phyloP scores from a whole-genome alignment of 1,139 yeast genomes.

The Scheffersomyces parashehatae region DNA sequence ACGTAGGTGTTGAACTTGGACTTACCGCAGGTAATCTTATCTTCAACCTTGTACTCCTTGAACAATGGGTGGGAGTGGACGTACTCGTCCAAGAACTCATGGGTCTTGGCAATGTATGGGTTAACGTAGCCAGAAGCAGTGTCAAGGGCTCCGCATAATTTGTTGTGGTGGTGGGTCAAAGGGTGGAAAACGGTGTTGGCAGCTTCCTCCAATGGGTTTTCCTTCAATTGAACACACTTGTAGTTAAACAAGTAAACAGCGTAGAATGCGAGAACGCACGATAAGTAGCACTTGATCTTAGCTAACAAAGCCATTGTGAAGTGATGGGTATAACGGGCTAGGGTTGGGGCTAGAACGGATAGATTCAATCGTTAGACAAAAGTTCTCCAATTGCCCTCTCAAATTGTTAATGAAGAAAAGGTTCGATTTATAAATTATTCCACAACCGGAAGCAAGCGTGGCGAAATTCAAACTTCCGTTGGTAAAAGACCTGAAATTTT shows the following conservation, averaged over 20 bases:
- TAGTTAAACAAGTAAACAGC: conserved; percentile 39
- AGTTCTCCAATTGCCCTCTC: no score
- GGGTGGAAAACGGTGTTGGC: conserved; percentile 39
- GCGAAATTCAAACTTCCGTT: background rate
- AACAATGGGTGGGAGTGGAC: conserved; percentile 38
- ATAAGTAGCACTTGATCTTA: conserved; percentile 27
- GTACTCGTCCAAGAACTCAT: conserved; percentile 35
- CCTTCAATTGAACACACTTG: conserved; percentile 41
- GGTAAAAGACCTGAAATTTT: no score
- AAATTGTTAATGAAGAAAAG: no score
- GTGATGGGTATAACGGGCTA: background rate
- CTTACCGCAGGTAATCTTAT: conserved; percentile 23
- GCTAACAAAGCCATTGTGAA: conserved; percentile 16
- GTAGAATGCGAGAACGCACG: conserved; percentile 34
- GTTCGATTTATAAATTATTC: background rate
- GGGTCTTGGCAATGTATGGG: conserved; percentile 33
- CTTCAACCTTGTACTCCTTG: conserved; percentile 35
- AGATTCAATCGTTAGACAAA: background rate
- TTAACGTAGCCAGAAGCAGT: conserved; percentile 27
- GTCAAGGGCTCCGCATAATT: conserved; percentile 37
- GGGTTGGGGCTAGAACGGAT: background rate
- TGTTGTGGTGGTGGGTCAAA: conserved; percentile 34
- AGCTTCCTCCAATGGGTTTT: conserved; percentile 31
- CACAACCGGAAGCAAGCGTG: background rate
- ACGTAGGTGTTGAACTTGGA: conserved; percentile 21